Evolutionary conservation across 1,284 basidiomycete species (phyloP).

Genomic region (Sanghuangporus weigelae): DNA sequence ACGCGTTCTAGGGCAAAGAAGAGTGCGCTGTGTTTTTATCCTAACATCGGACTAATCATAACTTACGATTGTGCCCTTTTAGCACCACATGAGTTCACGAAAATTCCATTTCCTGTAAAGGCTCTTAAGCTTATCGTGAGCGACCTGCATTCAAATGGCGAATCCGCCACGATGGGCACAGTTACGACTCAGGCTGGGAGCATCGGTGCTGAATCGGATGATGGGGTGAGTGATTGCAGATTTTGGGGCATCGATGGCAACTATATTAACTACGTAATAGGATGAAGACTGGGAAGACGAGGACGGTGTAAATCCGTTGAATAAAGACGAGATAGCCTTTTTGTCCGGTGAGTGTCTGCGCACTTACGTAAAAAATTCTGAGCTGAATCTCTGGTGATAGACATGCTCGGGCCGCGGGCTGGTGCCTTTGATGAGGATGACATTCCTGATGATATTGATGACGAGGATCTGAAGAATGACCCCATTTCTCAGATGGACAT

Average conservation of each 20-base stretch:
- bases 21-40: constrained; percentile 46
- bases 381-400: constrained; percentile 22
- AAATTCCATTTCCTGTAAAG: constrained; percentile 85
- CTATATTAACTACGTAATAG: constrained; percentile 30
- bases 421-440: constrained; percentile 70
- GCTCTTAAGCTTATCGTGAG: constrained; percentile 85
- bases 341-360: constrained; percentile 35
- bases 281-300: constrained; percentile 90
- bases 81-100: constrained; percentile 85
- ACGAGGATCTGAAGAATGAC: constrained; percentile 86
- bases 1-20: constrained; percentile 87
- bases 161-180: constrained; percentile 53
- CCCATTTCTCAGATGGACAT: constrained; percentile 87
- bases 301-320: constrained; percentile 48
- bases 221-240: constrained; percentile 50
- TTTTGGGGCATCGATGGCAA: constrained; percentile 10
- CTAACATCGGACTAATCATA: constrained; percentile 13
- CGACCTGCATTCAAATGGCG: constrained; percentile 74
- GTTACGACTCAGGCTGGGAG: constrained; percentile 36
- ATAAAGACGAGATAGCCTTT: constrained; percentile 59
- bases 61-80: constrained; percentile 11
- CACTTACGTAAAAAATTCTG: neutral
- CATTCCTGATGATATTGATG: constrained; percentile 61
- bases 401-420: constrained; percentile 63
- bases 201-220: constrained; percentile 65